Base-by-base conservation (phyloP, 176 grass and related monocot genomes). In the Raddia distichophylla region DNA sequence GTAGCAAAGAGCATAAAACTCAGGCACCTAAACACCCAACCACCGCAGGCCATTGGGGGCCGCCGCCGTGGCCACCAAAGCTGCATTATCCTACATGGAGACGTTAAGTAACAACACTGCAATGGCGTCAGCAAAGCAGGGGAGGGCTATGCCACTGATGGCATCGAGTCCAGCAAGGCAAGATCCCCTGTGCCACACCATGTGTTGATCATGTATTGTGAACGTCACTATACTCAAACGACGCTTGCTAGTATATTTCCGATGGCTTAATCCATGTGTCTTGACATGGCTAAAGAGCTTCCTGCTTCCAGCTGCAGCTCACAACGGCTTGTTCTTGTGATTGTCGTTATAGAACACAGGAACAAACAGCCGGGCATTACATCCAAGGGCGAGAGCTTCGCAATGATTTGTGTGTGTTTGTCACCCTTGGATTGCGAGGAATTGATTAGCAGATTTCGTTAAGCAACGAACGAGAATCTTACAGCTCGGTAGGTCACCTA, bases 381-480 rank as follows among this genome's bases (percentile, higher is more conserved):
- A 66, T 56, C 87, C 56, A 7, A 71, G 64, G 20, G 71, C 44
- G 52, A n/a, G 14, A 77, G 0, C 14, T 22, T 82, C 2, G 58
- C 50, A 53, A 85, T 85, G 56, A 81, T 85, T 43, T 33, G 7
- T 16, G 58, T 27, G n/a, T 60, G 33, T 71, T 40, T 40, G 37
- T 40, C 1, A 40, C 83, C 63, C 65, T 71, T 83, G 79, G 22
- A 46, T 20, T 40, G 13, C 8, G 9, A 71, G 64, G 12, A 37
- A 63, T 61, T 48, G 53, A 34, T 47, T 68, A n/a, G 43, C 72
- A 20, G 52, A 35, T 69, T 66, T 60, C 32, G 83, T 82, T 86
- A 89, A 77, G 87, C 71, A 89, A 82, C 82, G 71, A 86, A 86
- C 78, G 14, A 11, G 83, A 82, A 82, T 86, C 33, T 82, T 50